phyloP scores from a whole-genome alignment of 2,329 filamentous ascomycete genomes.

The Neofusicoccum umdonicola region DNA sequence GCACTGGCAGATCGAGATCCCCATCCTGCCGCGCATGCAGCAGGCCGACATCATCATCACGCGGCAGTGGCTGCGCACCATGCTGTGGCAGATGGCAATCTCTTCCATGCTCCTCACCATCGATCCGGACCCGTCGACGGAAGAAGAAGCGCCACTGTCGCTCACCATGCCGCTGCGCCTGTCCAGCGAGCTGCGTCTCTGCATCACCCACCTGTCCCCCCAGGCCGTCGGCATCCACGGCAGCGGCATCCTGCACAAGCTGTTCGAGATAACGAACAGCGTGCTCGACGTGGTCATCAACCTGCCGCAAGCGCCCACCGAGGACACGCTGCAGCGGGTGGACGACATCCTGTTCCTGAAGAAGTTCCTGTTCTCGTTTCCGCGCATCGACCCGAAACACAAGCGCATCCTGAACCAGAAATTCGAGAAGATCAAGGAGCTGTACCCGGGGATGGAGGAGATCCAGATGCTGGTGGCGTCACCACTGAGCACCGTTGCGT shows the following conservation, averaged over 20 bases:
- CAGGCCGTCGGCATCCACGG: slow-evolving; percentile 56
- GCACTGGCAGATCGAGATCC: slow-evolving; percentile 37
- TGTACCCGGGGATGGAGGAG: slow-evolving; percentile 33
- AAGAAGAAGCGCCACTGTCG: slow-evolving; percentile 27
- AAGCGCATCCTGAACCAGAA: slow-evolving; percentile 46
- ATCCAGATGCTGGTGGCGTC: slow-evolving; percentile 9
- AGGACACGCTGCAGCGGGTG: slow-evolving; percentile 49
- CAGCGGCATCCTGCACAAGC: slow-evolving; percentile 56
- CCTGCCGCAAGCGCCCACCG: slow-evolving; percentile 46
- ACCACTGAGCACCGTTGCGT: not conserved
- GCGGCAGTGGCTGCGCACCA: slow-evolving; percentile 49
- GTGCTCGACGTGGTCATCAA: slow-evolving; percentile 58
- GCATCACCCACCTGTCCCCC: slow-evolving; percentile 42
- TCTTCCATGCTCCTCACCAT: slow-evolving; percentile 42
- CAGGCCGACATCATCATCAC: slow-evolving; percentile 52
- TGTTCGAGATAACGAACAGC: slow-evolving; percentile 61
- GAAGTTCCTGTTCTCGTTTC: slow-evolving; percentile 51
- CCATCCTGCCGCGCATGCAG: slow-evolving; percentile 42
- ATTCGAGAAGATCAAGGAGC: slow-evolving; percentile 35
- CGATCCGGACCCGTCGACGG: slow-evolving; percentile 28
- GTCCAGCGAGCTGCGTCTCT: slow-evolving; percentile 44
- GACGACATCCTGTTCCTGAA: slow-evolving; percentile 56
- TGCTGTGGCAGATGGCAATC: slow-evolving; percentile 52
- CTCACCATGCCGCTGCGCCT: slow-evolving; percentile 47
- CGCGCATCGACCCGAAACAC: slow-evolving; percentile 48